Conservation (phyloP, 306 rosid genomes). For the Medicago arabica region DNA sequence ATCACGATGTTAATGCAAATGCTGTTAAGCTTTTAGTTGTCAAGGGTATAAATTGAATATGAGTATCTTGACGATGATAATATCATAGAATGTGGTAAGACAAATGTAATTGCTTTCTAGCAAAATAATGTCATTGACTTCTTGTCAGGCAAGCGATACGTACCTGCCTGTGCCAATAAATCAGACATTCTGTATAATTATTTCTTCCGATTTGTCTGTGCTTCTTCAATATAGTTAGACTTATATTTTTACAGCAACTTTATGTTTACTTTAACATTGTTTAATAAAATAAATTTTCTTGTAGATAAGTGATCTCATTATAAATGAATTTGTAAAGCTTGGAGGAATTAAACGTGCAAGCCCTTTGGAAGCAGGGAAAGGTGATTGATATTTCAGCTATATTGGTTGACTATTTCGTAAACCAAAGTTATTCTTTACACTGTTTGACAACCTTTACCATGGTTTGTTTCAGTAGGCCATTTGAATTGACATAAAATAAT, state of each 20-base stretch:
- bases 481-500: conserved; percentile 18
- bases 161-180: neutral
- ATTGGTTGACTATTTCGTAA: conserved; percentile 37
- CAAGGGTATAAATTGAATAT: no score
- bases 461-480: conserved; percentile 31
- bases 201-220: neutral
- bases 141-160: neutral
- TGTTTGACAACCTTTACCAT: conserved; percentile 14
- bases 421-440: conserved; percentile 15
- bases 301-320: conserved; percentile 60
- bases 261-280: conserved; percentile 26
- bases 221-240: conserved; percentile 19
- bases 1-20: no score
- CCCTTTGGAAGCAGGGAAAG: conserved; percentile 72
- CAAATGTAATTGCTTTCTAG: neutral
- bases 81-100: no score
- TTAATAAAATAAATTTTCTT: conserved; percentile 35
- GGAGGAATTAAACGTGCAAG: conserved; percentile 78
- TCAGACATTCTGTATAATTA: neutral
- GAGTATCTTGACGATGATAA: no score
- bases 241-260: conserved; percentile 24
- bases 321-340: conserved; percentile 57
- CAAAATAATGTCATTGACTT: neutral
- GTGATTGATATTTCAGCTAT: conserved; percentile 51
- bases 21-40: no score